Evolutionary conservation across 2,329 filamentous ascomycete species (phyloP).

Genomic region (Aspergillus tanneri): DNA sequence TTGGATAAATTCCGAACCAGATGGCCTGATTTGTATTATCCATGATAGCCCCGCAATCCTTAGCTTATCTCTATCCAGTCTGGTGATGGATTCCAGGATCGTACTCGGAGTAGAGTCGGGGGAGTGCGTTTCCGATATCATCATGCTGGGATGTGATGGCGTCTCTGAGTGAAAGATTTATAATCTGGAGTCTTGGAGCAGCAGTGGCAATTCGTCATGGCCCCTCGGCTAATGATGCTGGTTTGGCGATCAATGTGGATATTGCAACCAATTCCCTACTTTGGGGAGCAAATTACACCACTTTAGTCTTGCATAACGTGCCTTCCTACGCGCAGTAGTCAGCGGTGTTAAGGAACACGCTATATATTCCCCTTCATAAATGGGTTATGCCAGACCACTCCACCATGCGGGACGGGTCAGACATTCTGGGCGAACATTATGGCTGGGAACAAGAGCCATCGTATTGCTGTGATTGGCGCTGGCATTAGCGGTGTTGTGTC

Average conservation of each 20-base stretch:
- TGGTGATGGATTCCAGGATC: not conserved
- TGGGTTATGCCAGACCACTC: not conserved
- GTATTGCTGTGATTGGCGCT: constrained; percentile 53
- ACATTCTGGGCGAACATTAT: constrained; percentile 13
- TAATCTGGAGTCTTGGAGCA: constrained; percentile 1
- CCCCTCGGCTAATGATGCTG: not conserved
- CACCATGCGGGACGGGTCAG: too few relatives aligned
- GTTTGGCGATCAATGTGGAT: not conserved
- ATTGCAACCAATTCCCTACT: not conserved
- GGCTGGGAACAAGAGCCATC: constrained; percentile 18
- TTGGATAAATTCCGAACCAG: not conserved
- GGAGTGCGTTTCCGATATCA: constrained; percentile 16
- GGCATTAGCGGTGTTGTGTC: constrained; percentile 52
- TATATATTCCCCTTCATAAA: not conserved
- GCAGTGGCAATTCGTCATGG: not conserved
- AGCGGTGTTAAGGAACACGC: not conserved
- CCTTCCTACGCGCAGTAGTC: not conserved
- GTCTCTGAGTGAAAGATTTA: constrained; percentile 12
- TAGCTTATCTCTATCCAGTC: constrained; percentile 10
- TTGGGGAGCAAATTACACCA: constrained; percentile 10
- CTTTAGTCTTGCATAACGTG: constrained; percentile 10
- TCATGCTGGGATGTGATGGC: constrained; percentile 26
- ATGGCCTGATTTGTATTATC: not conserved
- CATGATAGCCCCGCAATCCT: not conserved
- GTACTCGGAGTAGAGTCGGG: not conserved